A percentile compares a stretch with the other conserved stretches of the same genome.
Evolutionary conservation across 1,139 yeast genomes (phyloP).

Genomic region (Magnusiomyces tetraspermus): DNA sequence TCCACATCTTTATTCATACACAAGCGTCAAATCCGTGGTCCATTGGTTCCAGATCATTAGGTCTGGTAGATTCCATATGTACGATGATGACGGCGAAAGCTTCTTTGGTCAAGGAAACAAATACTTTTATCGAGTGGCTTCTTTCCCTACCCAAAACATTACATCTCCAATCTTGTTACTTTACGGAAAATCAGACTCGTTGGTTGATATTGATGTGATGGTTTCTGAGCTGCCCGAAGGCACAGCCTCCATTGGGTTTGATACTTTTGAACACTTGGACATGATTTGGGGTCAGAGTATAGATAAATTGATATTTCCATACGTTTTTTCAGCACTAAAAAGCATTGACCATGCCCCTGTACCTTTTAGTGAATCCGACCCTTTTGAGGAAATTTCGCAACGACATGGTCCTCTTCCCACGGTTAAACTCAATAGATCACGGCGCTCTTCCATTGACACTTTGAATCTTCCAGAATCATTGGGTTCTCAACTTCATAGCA

Average conservation of each 20-base stretch:
- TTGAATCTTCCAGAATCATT: no score
- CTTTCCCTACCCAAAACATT: constrained; percentile 59
- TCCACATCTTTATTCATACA: constrained; percentile 79
- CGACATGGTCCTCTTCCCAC: neutral
- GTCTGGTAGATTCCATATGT: constrained; percentile 79
- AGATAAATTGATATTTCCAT: constrained; percentile 43
- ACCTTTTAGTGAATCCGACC: neutral
- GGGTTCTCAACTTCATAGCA: no score
- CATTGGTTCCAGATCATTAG: constrained; percentile 95
- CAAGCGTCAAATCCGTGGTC: constrained; percentile 84
- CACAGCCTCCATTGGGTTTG: constrained; percentile 40
- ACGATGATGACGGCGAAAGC: constrained; percentile 46
- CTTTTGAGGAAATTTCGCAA: neutral
- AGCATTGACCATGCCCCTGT: neutral
- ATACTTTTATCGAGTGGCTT: constrained; percentile 48
- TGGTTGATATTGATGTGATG: constrained; percentile 78
- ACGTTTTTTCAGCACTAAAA: constrained; percentile 35
- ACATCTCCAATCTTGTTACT: constrained; percentile 61
- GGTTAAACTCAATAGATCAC: no score
- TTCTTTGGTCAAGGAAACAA: constrained; percentile 31
- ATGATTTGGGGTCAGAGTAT: constrained; percentile 79
- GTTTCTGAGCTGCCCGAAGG: constrained; percentile 43
- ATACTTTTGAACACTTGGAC: constrained; percentile 73
- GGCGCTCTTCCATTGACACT: no score
- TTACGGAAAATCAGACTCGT: constrained; percentile 72